A percentile compares a stretch with the other conserved stretches of the same genome.
These are phyloP conservation scores for Trypanosoma congolense DNA, from an alignment of 208 protist species.

Conservation along the genomic window DNA sequence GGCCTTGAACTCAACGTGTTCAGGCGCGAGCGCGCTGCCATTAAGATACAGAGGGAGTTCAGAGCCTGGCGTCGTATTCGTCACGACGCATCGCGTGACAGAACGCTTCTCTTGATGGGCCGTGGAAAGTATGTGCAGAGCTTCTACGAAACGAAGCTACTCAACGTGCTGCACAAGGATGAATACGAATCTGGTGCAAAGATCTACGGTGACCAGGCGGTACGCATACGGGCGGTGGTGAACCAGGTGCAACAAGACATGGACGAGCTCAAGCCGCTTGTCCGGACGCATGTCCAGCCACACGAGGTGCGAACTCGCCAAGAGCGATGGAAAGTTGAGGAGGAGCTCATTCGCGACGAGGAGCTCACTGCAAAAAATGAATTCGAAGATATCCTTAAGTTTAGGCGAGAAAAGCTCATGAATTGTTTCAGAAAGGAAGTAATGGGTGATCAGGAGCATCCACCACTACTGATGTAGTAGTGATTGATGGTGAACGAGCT, in stretches of 20 bases:
- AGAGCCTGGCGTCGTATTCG: slow-evolving; percentile 44
- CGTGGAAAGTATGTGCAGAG: slow-evolving; percentile 44
- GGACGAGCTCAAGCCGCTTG: slow-evolving; percentile 7
- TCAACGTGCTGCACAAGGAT: slow-evolving; percentile 18
- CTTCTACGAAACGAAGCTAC: slow-evolving; percentile 31
- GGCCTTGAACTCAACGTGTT: slow-evolving; percentile 29
- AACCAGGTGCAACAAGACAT: slow-evolving; percentile 17
- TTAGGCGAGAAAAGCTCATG: background rate
- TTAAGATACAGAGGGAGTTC: slow-evolving; percentile 61
- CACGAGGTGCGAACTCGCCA: slow-evolving; percentile 15
- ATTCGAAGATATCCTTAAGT: background rate
- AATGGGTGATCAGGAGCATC: background rate
- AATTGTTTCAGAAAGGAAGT: background rate
- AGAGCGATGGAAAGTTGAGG: slow-evolving; percentile 26
- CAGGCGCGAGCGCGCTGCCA: slow-evolving; percentile 36
- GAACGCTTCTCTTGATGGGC: slow-evolving; percentile 33
- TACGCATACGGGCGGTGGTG: slow-evolving; percentile 14
- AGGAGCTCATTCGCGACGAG: slow-evolving; percentile 41
- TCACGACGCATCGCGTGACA: slow-evolving; percentile 33
- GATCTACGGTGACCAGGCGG: slow-evolving; percentile 35
- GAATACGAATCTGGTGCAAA: slow-evolving; percentile 13
- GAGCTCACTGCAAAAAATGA: slow-evolving; percentile 18
- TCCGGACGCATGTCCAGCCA: slow-evolving; percentile 15
- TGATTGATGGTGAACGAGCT: too few relatives aligned
- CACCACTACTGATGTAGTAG: too few relatives aligned